phyloP scores from a whole-genome alignment of 169 alveolate species.

The Plasmodium ovale region DNA sequence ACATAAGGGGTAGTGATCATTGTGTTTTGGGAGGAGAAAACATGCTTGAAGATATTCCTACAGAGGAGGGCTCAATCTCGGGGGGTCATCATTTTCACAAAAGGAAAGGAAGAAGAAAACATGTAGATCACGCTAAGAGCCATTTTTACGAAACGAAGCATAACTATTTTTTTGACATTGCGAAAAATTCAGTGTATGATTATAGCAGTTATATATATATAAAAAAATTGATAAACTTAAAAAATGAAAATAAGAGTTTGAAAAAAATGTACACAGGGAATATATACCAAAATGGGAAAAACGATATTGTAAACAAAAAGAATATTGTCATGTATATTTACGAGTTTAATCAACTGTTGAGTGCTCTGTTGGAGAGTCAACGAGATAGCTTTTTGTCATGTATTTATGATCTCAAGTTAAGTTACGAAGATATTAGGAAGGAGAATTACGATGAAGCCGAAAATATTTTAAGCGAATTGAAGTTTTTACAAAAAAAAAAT shows the following conservation, averaged over 20 bases:
- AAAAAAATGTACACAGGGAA: conserved; percentile 43
- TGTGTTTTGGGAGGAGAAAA: not conserved
- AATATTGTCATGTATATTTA: conserved; percentile 53
- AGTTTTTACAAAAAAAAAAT: conserved; percentile 35
- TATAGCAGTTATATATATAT: conserved; percentile 59
- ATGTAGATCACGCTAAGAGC: conserved; percentile 44
- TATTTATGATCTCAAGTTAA: conserved; percentile 32
- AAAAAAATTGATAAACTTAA: conserved; percentile 58
- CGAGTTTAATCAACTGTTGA: conserved; percentile 59
- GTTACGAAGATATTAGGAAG: conserved; percentile 35
- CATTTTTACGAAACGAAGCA: conserved; percentile 47
- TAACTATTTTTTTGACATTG: conserved; percentile 56
- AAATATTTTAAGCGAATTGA: conserved; percentile 27
- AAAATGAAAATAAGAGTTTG: conserved; percentile 41
- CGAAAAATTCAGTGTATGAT: conserved; percentile 55
- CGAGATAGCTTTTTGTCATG: conserved; percentile 37
- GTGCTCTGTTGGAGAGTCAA: conserved; percentile 67
- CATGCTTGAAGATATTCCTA: not conserved
- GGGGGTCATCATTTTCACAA: not conserved
- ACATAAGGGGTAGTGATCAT: not conserved
- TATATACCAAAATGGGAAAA: conserved; percentile 10
- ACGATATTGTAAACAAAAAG: conserved; percentile 41
- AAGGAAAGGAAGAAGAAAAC: conserved; percentile 9
- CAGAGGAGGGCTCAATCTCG: not conserved
- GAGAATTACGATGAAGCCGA: conserved; percentile 33